Base-by-base conservation (phyloP, 2,329 filamentous ascomycete genomes). In the Fusarium anthophilum region DNA sequence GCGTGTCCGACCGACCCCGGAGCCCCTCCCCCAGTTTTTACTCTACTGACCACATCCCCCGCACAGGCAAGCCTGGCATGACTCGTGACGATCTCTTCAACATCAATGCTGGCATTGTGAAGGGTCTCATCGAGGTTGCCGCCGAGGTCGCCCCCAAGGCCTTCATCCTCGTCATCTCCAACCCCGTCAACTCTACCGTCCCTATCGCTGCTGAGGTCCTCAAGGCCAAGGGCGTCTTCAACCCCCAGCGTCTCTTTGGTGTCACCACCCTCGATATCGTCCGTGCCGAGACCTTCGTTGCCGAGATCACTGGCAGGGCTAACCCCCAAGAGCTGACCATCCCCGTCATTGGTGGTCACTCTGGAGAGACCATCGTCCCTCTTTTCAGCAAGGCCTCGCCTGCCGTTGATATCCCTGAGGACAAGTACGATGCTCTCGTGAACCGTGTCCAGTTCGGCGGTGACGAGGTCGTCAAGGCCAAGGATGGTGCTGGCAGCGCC, bases 81-180 rank as follows among this genome's bases (percentile, higher is more conserved):
- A 98, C 94, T 85, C 95, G 96, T 87, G 96, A 99, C 81, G 96
- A 98, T 83, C 94, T 99, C 69, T 99, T 99, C 93, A 98, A 98
- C 88, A 98, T 98, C 89, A 99, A 99, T 84, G 96, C 96, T 70
- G 94, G 95, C 80, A 99, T 99, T 82, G 96, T 99, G 82, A 94
- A 96, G 87, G 95, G 94, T 79, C 90, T 99, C 77, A 92, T 97
- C 79, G 93, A 97, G 88, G 92, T 93, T 60, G 91, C 94, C 79
- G 95, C 96, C 79, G 92, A 98, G 83, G 91, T 93, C 81, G 92
- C 92, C 83, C 96, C 96, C 82, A 97, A 98, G 84, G 96, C 96
- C 63, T 98, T 92, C 87, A 91, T 98, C 83, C 91, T 98, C 76
- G 92, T 99, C 87, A 99, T 99, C 86, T 98, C 96, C 81, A 99